Conservation (phyloP, 352 stramenopile species). For the Globisporangium rhizosaccharum region DNA sequence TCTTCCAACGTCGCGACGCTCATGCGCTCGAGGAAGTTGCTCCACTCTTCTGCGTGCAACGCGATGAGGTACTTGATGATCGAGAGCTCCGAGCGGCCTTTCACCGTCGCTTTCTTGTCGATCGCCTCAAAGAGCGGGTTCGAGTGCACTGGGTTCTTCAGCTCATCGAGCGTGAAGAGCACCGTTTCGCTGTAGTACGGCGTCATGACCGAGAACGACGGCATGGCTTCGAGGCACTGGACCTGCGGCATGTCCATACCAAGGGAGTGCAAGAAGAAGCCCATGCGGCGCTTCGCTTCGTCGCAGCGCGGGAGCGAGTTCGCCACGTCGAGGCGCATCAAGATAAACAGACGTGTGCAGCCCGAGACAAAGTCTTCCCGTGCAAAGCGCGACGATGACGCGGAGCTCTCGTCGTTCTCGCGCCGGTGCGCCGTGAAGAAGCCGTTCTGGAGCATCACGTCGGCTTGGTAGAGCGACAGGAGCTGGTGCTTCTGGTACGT, state of each 20-base stretch:
- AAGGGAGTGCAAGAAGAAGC: constrained; percentile 84
- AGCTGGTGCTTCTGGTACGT: constrained; percentile 70
- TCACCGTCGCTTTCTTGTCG: constrained; percentile 68
- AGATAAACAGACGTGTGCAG: constrained; percentile 77
- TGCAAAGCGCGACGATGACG: constrained; percentile 33
- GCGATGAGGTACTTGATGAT: constrained; percentile 89
- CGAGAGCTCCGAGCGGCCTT: constrained; percentile 68
- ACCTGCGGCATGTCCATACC: constrained; percentile 81
- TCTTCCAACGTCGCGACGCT: constrained; percentile 64
- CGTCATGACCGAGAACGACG: constrained; percentile 86
- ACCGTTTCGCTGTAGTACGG: constrained; percentile 87
- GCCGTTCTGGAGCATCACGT: constrained; percentile 48
- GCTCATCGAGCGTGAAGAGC: constrained; percentile 80
- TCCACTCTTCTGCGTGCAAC: constrained; percentile 85
- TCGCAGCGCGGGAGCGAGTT: constrained; percentile 73
- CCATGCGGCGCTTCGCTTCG: constrained; percentile 80
- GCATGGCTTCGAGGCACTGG: constrained; percentile 71
- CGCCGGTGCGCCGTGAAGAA: constrained; percentile 38
- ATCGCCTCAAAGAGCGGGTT: constrained; percentile 77
- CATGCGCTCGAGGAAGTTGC: constrained; percentile 84
- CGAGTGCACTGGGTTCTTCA: constrained; percentile 77
- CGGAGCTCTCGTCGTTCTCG: constrained; percentile 23
- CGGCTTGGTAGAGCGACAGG: constrained; percentile 61
- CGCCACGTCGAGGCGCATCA: constrained; percentile 64
- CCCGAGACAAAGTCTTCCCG: constrained; percentile 67